Evolutionary conservation across 192 early-diverging fungal species (phyloP).

Genomic region (Dissophora globulifera): DNA sequence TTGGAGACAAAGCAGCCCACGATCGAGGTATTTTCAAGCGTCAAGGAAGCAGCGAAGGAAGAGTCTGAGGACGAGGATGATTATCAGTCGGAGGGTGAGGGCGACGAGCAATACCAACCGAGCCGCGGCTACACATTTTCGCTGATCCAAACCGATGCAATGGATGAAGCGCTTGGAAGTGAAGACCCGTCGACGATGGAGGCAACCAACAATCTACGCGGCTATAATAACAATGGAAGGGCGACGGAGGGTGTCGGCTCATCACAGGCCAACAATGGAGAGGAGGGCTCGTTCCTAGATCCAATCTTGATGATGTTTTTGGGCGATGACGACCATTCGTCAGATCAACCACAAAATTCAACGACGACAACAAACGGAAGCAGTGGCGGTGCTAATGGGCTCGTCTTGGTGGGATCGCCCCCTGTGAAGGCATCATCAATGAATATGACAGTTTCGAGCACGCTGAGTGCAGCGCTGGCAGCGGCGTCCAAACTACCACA

Average conservation of each 20-base stretch:
- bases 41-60: conserved; percentile 65
- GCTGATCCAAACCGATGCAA: conserved; percentile 65
- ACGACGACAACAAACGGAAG: neutral
- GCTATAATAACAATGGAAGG: neutral
- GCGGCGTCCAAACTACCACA: conserved; percentile 44
- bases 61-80: conserved; percentile 72
- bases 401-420: conserved; percentile 16
- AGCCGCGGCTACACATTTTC: conserved; percentile 59
- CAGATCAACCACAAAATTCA: conserved; percentile 1
- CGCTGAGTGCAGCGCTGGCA: conserved; percentile 39
- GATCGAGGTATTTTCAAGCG: conserved; percentile 64
- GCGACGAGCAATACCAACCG: conserved; percentile 47
- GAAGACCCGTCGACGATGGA: conserved; percentile 43
- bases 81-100: conserved; percentile 53
- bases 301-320: conserved; percentile 49
- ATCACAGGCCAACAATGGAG: neutral
- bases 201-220: conserved; percentile 1
- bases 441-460: conserved; percentile 51
- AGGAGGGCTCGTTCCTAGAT: conserved; percentile 53
- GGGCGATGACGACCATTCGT: conserved; percentile 42
- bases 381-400: neutral
- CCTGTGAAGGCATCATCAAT: conserved; percentile 42
- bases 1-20: conserved; percentile 43
- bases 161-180: conserved; percentile 58
- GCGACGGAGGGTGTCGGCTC: neutral